phyloP scores from a whole-genome alignment of 768 basidiomycete species.

The Obba rivulosa region DNA sequence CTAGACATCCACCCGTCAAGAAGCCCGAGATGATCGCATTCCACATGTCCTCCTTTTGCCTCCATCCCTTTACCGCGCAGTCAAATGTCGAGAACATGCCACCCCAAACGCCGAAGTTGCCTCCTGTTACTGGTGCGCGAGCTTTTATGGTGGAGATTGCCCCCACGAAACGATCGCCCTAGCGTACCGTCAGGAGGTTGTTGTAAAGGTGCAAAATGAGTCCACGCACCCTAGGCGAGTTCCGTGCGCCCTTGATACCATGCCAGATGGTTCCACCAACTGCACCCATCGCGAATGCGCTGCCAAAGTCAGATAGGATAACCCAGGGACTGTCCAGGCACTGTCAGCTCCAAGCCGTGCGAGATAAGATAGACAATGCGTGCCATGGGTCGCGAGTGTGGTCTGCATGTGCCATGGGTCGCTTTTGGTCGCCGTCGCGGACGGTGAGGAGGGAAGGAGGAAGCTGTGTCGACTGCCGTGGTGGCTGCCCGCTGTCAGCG shows the following conservation, averaged over 20 bases:
- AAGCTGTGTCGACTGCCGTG: conserved; percentile 1
- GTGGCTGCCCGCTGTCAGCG: conserved; percentile 6
- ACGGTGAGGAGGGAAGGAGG: conserved; percentile 4
- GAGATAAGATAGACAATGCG: conserved; percentile 12
- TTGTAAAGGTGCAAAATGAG: not conserved
- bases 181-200: conserved; percentile 1
- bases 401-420: conserved; percentile 79
- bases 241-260: conserved; percentile 95
- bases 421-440: conserved; percentile 10
- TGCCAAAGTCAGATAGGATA: conserved; percentile 96
- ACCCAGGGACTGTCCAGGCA: conserved; percentile 80
- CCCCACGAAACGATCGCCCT: conserved; percentile 94
- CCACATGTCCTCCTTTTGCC: conserved; percentile 98
- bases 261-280: conserved; percentile 99
- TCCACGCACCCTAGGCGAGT: conserved; percentile 80
- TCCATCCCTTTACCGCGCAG: conserved; percentile 94
- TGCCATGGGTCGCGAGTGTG: conserved; percentile 93
- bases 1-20: conserved; percentile 95
- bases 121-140: conserved; percentile 95
- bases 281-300: conserved; percentile 96
- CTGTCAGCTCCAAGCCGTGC: conserved; percentile 1
- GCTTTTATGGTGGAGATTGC: conserved; percentile 97
- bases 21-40: conserved; percentile 98
- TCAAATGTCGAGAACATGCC: conserved; percentile 99
- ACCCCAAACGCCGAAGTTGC: conserved; percentile 94